These are phyloP conservation scores for Tylopilus balloui DNA, from an alignment of 768 basidiomycete species.

Conservation along the genomic window DNA sequence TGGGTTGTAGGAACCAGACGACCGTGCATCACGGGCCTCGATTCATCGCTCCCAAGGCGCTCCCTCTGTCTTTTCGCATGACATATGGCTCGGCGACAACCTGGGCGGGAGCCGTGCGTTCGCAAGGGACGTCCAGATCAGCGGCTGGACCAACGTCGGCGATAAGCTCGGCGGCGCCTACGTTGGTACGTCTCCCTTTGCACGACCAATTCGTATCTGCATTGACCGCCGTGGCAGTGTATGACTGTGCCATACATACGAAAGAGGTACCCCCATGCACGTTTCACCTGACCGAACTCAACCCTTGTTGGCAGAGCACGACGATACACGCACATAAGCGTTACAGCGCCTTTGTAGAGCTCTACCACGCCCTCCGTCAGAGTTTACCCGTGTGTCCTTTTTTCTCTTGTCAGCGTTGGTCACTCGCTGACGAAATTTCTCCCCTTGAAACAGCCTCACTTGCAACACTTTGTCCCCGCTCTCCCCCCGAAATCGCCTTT, in stretches of 20 bases:
- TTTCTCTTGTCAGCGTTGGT: no score
- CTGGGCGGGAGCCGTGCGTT: constrained; percentile 51
- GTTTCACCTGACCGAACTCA: no score
- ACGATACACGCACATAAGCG: constrained; percentile 63
- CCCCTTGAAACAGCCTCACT: constrained; percentile 42
- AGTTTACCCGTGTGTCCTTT: constrained; percentile 46
- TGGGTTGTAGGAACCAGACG: constrained; percentile 19
- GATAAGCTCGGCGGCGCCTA: constrained; percentile 62
- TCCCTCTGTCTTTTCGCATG: constrained; percentile 59
- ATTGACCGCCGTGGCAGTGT: constrained; percentile 37
- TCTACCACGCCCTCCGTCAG: constrained; percentile 44
- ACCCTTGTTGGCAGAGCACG: constrained; percentile 41
- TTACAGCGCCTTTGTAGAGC: constrained; percentile 60
- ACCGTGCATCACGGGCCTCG: constrained; percentile 18
- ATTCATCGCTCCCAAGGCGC: constrained; percentile 30
- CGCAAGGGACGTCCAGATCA: constrained; percentile 59
- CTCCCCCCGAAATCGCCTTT: constrained; percentile 69
- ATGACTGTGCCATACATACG: constrained; percentile 65
- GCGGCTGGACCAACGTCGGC: constrained; percentile 71
- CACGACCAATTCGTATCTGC: no score
- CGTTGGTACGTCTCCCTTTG: constrained; percentile 42
- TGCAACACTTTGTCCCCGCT: constrained; percentile 46
- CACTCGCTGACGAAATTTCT: no score
- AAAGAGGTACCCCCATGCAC: constrained; percentile 39
- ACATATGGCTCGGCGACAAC: constrained; percentile 68